phyloP scores from a whole-genome alignment of 2,329 filamentous ascomycete species.

The Cladosporium austrohemisphaericum region DNA sequence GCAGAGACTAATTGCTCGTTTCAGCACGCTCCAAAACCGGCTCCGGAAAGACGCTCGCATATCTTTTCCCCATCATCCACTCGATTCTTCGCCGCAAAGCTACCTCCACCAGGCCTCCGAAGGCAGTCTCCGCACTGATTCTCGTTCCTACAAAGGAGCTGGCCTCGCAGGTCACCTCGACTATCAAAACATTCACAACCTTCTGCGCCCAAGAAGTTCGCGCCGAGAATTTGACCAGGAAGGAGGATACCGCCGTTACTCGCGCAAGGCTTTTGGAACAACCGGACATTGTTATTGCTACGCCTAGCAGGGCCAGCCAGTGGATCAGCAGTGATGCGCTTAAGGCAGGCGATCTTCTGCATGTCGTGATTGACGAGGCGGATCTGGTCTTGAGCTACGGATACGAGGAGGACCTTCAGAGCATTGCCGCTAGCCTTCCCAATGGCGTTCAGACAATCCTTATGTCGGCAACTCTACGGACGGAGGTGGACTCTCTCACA shows the following conservation, averaged over 20 bases:
- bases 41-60: slow-evolving; percentile 96
- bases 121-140: slow-evolving; percentile 68
- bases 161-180: slow-evolving; percentile 82
- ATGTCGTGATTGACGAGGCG: slow-evolving; percentile 88
- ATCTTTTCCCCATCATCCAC: slow-evolving; percentile 84
- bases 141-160: slow-evolving; percentile 93
- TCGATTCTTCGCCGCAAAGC: slow-evolving; percentile 75
- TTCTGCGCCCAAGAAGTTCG: slow-evolving; percentile 84
- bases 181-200: slow-evolving; percentile 69
- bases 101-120: slow-evolving; percentile 45
- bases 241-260: slow-evolving; percentile 84
- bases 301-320: slow-evolving; percentile 75
- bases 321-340: slow-evolving; percentile 72
- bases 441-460: slow-evolving; percentile 85
- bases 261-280: slow-evolving; percentile 78
- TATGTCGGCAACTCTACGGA: slow-evolving; percentile 88
- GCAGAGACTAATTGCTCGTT: slow-evolving; percentile 19
- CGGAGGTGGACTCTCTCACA: slow-evolving; percentile 82
- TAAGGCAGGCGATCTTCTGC: slow-evolving; percentile 65
- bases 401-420: slow-evolving; percentile 84
- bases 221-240: slow-evolving; percentile 82
- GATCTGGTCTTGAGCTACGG: slow-evolving; percentile 92
- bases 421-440: slow-evolving; percentile 71
- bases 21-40: slow-evolving; percentile 89
- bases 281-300: slow-evolving; percentile 87